Base-by-base conservation (phyloP, 2,329 filamentous ascomycete species). In the Aspergillus cejpii region DNA sequence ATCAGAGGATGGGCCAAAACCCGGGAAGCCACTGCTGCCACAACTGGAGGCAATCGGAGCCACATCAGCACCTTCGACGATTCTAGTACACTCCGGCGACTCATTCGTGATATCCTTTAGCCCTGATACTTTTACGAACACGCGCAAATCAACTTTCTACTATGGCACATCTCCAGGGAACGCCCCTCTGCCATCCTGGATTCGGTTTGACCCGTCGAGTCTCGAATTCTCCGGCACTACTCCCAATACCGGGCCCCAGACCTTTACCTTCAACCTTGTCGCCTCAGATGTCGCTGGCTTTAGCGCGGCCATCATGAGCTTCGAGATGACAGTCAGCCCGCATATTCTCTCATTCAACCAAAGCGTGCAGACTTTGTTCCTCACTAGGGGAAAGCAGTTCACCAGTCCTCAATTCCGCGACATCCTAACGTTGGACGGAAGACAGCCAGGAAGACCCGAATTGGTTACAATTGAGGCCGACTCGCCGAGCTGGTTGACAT, bases 131-230 rank as follows among this genome's bases (percentile, higher is more conserved):
- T 94, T 94, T 62, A 70, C 71, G n/a, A 67, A 76, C 33, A 66
- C 69, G 0, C 68, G 73, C 3, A 65, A 67, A 12, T 74, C 82
- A 40, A 79, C 80, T 19, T 69, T 70, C 46, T 94, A 89, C 64
- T 91, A 92, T 60, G 86, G 87, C 6, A 81, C 84, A 2, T 84
- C 86, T 3, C 74, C 74, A 4, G 78, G 91, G 58, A 85, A 86
- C 58, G 86, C 85, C n/a, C 88, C 89, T 27, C 70, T 95, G 27
- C 89, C 89, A 15, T 83, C 87, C 0, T 95, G 89, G 89, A 71
- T 94, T 36, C 70, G 70, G n/a, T 95, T 95, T 58, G 78, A 92
- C 54, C 61, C 76, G 1, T 61, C 61, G 1, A 73, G 66, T 0
- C 68, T 94, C 29, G 75, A 74, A 0, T 94, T 94, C 56, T 78